Percentiles rank a stretch among this genome's conserved stretches.
These are phyloP conservation scores for Gryganskiella cystojenkinii DNA, from an alignment of 192 early-diverging fungal genomes.

Conservation along the genomic window DNA sequence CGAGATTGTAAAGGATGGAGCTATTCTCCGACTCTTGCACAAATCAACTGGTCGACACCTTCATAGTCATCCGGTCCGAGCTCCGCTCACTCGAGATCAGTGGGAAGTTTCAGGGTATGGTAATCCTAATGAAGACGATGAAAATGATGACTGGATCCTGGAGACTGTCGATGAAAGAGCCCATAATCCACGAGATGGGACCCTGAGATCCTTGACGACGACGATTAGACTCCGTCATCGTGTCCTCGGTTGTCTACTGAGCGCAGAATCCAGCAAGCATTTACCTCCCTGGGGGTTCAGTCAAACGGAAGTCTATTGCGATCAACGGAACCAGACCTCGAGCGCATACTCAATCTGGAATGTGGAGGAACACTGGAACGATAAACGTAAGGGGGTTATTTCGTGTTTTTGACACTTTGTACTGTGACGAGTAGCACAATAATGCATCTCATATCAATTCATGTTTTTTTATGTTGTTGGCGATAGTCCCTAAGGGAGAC, in stretches of 20 bases:
- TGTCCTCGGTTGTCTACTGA: slow-evolving; percentile 76
- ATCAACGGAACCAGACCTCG: slow-evolving; percentile 62
- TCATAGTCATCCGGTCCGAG: slow-evolving; percentile 84
- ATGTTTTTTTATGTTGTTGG: slow-evolving; percentile 11
- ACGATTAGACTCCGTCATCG: slow-evolving; percentile 82
- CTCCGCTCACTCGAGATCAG: slow-evolving; percentile 75
- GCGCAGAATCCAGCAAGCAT: slow-evolving; percentile 66
- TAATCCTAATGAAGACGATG: slow-evolving; percentile 76
- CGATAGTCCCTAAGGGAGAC: slow-evolving; percentile 71
- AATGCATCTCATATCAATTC: neutral
- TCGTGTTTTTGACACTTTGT: neutral
- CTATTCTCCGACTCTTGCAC: slow-evolving; percentile 85
- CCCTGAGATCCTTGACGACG: slow-evolving; percentile 75
- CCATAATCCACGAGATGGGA: slow-evolving; percentile 61
- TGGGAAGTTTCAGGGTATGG: slow-evolving; percentile 94
- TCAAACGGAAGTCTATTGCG: slow-evolving; percentile 91
- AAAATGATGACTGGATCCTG: slow-evolving; percentile 91
- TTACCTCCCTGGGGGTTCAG: slow-evolving; percentile 96
- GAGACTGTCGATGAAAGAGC: slow-evolving; percentile 72
- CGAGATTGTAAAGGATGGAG: slow-evolving; percentile 80
- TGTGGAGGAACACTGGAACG: slow-evolving; percentile 85
- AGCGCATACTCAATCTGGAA: slow-evolving; percentile 87
- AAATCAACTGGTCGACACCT: slow-evolving; percentile 74
- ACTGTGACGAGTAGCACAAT: too few species aligned
- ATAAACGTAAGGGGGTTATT: slow-evolving; percentile 59